Evolutionary conservation across 2,329 filamentous ascomycete genomes (phyloP).

Genomic region (Cordyceps sp.): DNA sequence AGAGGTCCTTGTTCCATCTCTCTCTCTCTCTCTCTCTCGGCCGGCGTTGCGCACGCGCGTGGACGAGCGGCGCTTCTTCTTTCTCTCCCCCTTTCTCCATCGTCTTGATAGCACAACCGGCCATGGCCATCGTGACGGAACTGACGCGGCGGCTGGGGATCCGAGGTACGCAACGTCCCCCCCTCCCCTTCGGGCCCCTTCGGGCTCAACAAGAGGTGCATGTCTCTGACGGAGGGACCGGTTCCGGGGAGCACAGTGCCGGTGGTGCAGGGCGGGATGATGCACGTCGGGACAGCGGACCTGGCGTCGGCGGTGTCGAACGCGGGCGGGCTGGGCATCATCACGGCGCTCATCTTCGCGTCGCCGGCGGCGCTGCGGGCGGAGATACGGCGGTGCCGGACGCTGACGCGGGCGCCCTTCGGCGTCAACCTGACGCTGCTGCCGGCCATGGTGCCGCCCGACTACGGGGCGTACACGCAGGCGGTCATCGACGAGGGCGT

Average conservation of each 20-base stretch:
- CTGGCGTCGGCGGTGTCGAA: slow-evolving; percentile 62
- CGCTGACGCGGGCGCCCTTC: slow-evolving; percentile 66
- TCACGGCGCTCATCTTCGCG: slow-evolving; percentile 84
- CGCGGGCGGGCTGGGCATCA: slow-evolving; percentile 67
- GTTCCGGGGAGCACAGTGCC: slow-evolving; percentile 35
- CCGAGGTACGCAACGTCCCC: slow-evolving; percentile 17
- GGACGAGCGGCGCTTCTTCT: background rate
- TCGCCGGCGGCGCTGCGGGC: slow-evolving; percentile 80
- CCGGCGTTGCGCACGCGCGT: no score
- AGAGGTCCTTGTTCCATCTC: no score
- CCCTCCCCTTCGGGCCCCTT: background rate
- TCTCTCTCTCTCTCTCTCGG: no score
- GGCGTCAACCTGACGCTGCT: slow-evolving; percentile 92
- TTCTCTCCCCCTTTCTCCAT: background rate
- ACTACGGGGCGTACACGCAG: slow-evolving; percentile 84
- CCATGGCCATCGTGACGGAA: slow-evolving; percentile 41
- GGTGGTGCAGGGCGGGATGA: slow-evolving; percentile 75
- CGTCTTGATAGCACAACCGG: no score
- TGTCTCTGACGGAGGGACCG: no score
- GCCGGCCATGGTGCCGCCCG: slow-evolving; percentile 73
- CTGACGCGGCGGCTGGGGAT: slow-evolving; percentile 42
- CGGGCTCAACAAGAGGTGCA: background rate
- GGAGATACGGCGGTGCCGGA: slow-evolving; percentile 77
- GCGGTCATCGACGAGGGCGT: slow-evolving; percentile 88
- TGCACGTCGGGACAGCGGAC: slow-evolving; percentile 71